Percentiles rank a stretch among this genome's conserved stretches.
Evolutionary conservation across 306 rosid species (phyloP).

Genomic region (Lathyrus aphaca): DNA sequence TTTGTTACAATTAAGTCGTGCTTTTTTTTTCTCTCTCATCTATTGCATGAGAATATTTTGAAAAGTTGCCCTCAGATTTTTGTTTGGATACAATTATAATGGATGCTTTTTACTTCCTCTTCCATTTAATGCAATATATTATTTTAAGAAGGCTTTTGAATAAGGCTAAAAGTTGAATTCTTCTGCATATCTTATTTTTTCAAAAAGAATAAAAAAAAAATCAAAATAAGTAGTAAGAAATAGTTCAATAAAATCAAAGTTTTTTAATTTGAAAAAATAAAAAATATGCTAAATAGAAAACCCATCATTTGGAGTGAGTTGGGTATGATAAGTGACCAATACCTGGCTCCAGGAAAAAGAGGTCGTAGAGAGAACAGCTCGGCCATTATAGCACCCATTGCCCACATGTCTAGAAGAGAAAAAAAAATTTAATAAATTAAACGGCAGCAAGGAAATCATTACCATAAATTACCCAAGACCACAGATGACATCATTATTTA

Average conservation of each 20-base stretch:
- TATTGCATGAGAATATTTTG: not conserved
- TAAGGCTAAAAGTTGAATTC: not conserved
- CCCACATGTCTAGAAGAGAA: constrained; percentile 84
- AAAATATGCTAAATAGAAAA: not conserved
- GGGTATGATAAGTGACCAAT: constrained; percentile 4
- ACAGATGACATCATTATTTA: constrained; percentile 9
- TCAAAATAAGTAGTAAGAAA: not conserved
- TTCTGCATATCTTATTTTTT: not conserved
- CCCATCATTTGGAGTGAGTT: not conserved
- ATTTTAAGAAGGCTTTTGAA: not conserved
- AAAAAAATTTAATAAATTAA: constrained; percentile 9
- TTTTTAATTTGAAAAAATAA: not conserved
- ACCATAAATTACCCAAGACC: constrained; percentile 10
- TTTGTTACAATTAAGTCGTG: not conserved
- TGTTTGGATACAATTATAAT: not conserved
- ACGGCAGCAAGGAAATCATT: constrained; percentile 19
- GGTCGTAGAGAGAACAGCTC: constrained; percentile 93
- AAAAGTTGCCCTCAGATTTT: not conserved
- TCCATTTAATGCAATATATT: not conserved
- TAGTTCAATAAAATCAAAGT: not conserved
- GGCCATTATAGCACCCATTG: constrained; percentile 99
- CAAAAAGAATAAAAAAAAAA: not conserved
- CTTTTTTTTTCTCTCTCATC: not conserved
- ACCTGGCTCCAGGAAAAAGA: constrained; percentile 93
- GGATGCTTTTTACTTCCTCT: not conserved